Evolutionary conservation across 768 basidiomycete species (phyloP).

Genomic region (Xanthoconium purpureum): DNA sequence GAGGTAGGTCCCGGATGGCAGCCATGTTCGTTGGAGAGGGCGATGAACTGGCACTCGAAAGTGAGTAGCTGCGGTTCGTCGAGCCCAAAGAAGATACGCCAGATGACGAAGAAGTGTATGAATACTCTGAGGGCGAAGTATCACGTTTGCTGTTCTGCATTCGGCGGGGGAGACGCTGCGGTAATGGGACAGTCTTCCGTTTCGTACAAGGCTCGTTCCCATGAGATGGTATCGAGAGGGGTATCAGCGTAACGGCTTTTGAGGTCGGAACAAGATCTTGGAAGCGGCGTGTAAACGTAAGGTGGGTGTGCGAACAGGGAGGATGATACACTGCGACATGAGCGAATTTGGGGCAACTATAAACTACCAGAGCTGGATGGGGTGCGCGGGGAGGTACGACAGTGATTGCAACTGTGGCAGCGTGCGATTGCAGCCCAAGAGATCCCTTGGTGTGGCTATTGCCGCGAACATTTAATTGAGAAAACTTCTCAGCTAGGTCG

Average conservation of each 20-base stretch:
- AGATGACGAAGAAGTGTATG: background rate
- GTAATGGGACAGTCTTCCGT: background rate
- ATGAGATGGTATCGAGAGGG: background rate
- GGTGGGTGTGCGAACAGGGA: background rate
- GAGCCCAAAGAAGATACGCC: too few species aligned
- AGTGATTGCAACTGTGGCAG: background rate
- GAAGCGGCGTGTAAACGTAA: background rate
- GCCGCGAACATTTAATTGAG: background rate
- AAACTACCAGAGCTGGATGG: background rate
- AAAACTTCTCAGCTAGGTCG: background rate
- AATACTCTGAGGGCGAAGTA: background rate
- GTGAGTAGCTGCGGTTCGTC: background rate
- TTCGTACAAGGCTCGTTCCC: background rate
- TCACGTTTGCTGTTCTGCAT: background rate
- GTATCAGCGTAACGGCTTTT: background rate
- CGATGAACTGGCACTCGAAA: background rate
- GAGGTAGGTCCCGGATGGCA: background rate
- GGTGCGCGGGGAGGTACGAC: background rate
- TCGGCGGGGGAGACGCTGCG: background rate
- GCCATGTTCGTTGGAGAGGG: background rate
- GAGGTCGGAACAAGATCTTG: background rate
- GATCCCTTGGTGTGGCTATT: background rate
- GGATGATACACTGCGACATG: background rate
- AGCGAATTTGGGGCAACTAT: background rate
- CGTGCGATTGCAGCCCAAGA: background rate